Conservation (phyloP, 2,329 filamentous ascomycete genomes). For the Alternaria brassicae region DNA sequence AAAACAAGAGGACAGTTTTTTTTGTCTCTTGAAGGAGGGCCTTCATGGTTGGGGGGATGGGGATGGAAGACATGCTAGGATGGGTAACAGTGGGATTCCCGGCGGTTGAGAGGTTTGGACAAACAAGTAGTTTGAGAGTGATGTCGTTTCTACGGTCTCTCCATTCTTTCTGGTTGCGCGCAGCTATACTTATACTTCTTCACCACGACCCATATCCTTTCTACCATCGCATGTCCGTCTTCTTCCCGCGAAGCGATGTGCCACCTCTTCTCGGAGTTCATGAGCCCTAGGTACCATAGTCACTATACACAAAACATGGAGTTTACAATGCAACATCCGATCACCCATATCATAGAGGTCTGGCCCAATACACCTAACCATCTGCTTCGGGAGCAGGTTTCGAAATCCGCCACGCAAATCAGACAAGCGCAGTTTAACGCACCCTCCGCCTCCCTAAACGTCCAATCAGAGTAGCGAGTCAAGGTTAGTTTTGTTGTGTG, state of each 20-base stretch:
- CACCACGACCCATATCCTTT: neutral
- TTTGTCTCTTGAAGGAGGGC: conserved; percentile 41
- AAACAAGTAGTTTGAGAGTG: neutral
- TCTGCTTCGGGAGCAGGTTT: too few relatives aligned
- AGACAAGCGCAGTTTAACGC: too few relatives aligned
- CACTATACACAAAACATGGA: neutral
- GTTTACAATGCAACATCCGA: neutral
- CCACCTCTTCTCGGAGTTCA: neutral
- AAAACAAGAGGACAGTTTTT: conserved; percentile 33
- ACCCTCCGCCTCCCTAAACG: neutral
- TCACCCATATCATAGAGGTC: neutral
- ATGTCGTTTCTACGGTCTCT: neutral
- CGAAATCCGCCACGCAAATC: too few relatives aligned
- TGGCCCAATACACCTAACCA: too few relatives aligned
- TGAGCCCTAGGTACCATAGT: neutral
- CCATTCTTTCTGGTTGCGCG: neutral
- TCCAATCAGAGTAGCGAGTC: conserved; percentile 45
- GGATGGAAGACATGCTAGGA: neutral
- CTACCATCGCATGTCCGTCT: neutral
- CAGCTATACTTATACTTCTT: neutral
- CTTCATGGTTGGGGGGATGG: conserved; percentile 23
- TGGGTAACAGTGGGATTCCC: neutral
- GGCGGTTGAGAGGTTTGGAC: too few relatives aligned
- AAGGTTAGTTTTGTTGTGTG: conserved; percentile 53
- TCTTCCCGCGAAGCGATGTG: neutral